These are phyloP conservation scores for Saraca asoca DNA, from an alignment of 331 rosid genomes.

Conservation along the genomic window DNA sequence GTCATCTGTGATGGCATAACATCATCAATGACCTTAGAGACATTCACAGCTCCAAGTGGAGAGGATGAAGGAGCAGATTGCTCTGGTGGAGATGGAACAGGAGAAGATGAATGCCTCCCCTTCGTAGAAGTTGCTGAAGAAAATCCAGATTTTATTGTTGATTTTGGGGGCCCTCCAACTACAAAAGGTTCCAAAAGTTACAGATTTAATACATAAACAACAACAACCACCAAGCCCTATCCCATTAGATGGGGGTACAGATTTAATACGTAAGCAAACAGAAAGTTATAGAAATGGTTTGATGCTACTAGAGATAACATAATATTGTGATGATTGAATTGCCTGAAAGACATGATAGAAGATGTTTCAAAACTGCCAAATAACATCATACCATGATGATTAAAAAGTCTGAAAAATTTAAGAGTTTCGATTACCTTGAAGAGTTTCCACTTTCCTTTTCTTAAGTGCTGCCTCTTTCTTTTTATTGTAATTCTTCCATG, in stretches of 20 bases:
- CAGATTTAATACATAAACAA: constrained; percentile 14
- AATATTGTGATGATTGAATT: no score
- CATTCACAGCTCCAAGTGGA: constrained; percentile 60
- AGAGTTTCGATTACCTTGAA: constrained; percentile 66
- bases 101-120: constrained; percentile 68
- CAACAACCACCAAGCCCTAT: no score
- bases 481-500: constrained; percentile 66
- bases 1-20: constrained; percentile 49
- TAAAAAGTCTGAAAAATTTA: constrained; percentile 22
- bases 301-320: no score
- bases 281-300: no score
- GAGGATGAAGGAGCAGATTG: constrained; percentile 61
- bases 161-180: constrained; percentile 64
- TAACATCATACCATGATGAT: constrained; percentile 21
- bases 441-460: constrained; percentile 73
- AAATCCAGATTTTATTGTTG: constrained; percentile 58
- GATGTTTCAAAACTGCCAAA: constrained; percentile 25
- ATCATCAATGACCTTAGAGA: constrained; percentile 62
- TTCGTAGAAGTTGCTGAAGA: constrained; percentile 54
- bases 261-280: no score
- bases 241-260: no score
- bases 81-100: constrained; percentile 77
- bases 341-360: no score
- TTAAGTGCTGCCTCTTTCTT: constrained; percentile 80
- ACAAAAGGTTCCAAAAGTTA: constrained; percentile 30